Conservation (phyloP, 2,329 filamentous ascomycete genomes). For the Spiromastix sp. region DNA sequence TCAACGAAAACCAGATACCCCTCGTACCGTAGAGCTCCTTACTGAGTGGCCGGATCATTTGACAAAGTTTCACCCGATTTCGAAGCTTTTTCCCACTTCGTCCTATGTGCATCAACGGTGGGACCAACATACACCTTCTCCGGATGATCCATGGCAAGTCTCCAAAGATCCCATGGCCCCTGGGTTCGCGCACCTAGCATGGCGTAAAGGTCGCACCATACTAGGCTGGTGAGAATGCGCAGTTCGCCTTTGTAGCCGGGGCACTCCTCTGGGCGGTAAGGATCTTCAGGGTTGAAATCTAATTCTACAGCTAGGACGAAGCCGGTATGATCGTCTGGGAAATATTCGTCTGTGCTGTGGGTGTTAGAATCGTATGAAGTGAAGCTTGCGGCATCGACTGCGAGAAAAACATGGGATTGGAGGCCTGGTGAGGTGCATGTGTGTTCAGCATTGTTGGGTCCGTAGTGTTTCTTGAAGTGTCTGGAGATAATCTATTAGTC, state of each 20-base stretch:
- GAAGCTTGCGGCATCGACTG: no score
- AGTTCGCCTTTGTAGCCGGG: conserved; percentile 17
- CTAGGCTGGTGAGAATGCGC: conserved; percentile 19
- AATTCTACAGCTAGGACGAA: conserved; percentile 19
- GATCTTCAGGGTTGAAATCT: conserved; percentile 11
- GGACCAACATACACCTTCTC: conserved; percentile 19
- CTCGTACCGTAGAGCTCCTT: no score
- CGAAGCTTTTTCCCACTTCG: no score
- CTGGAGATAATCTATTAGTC: neutral
- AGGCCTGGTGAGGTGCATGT: conserved; percentile 3
- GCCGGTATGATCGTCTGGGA: conserved; percentile 12
- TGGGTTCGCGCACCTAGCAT: conserved; percentile 10
- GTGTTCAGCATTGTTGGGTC: neutral
- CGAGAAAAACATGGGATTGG: conserved; percentile 9
- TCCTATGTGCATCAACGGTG: conserved; percentile 6
- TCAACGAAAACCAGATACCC: no score
- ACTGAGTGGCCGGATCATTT: no score
- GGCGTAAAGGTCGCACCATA: conserved; percentile 22
- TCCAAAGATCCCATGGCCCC: no score
- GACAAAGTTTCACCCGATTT: no score
- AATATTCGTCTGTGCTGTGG: conserved; percentile 5
- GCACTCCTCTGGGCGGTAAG: conserved; percentile 11
- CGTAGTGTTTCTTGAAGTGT: neutral
- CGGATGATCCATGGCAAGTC: conserved; percentile 19
- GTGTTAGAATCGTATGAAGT: conserved; percentile 3